A percentile compares a stretch with the other conserved stretches of the same genome.
Evolutionary conservation across 1,139 yeast genomes (phyloP).

Genomic region (Yamadazyma atmosphaerica): DNA sequence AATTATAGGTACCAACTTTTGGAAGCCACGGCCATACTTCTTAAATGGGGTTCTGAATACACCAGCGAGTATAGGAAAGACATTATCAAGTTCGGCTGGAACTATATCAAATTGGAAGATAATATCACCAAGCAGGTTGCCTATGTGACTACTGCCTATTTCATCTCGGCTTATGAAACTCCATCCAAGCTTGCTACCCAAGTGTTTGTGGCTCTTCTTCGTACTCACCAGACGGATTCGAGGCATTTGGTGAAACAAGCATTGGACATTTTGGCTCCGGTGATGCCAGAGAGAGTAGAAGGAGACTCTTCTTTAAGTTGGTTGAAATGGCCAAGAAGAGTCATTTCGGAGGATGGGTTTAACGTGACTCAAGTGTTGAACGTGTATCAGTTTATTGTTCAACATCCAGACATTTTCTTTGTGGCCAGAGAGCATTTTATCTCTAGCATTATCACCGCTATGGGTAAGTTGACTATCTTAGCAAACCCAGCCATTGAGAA

Average conservation of each 20-base stretch:
- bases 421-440: slow-evolving; percentile 87
- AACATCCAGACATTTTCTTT: slow-evolving; percentile 81
- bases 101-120: slow-evolving; percentile 86
- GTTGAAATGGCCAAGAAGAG: slow-evolving; percentile 96
- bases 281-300: slow-evolving; percentile 64
- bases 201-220: slow-evolving; percentile 83
- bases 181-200: slow-evolving; percentile 88
- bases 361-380: slow-evolving; percentile 81
- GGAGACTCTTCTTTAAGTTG: slow-evolving; percentile 67
- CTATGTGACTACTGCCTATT: slow-evolving; percentile 82
- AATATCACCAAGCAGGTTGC: slow-evolving; percentile 90
- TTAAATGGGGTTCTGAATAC: slow-evolving; percentile 64
- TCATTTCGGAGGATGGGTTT: slow-evolving; percentile 86
- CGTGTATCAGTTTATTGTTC: slow-evolving; percentile 86
- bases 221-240: slow-evolving; percentile 86
- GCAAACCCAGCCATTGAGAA: slow-evolving; percentile 82
- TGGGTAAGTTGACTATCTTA: slow-evolving; percentile 86
- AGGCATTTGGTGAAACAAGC: slow-evolving; percentile 84
- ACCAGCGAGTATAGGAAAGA: slow-evolving; percentile 76
- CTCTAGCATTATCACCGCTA: slow-evolving; percentile 87
- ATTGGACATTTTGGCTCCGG: slow-evolving; percentile 86
- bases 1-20: slow-evolving; percentile 73
- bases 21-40: slow-evolving; percentile 76
- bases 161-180: slow-evolving; percentile 86
- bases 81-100: slow-evolving; percentile 93